These are phyloP conservation scores for Paulownia fortunei DNA, from an alignment of 257 asterid species.

Conservation along the genomic window DNA sequence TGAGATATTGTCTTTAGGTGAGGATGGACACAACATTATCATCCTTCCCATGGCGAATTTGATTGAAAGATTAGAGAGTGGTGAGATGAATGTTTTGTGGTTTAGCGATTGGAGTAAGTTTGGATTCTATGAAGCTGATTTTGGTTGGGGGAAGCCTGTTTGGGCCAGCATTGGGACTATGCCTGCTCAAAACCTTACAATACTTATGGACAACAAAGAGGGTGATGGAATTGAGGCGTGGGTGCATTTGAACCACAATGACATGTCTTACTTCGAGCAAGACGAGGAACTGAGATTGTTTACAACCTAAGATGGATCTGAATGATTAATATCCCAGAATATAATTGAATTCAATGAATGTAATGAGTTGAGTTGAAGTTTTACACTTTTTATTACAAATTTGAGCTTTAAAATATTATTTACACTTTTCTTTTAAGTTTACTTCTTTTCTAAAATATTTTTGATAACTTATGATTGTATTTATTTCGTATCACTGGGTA, in stretches of 20 bases:
- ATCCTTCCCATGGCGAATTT: neutral
- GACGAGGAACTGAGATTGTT: conserved; percentile 8
- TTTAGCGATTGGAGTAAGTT: conserved; percentile 39
- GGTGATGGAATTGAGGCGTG: conserved; percentile 44
- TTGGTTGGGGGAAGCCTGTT: conserved; percentile 41
- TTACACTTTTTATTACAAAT: no score
- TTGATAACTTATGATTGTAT: no score
- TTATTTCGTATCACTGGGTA: no score
- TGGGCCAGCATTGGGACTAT: conserved; percentile 9
- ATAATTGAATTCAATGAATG: no score
- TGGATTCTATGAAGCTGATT: conserved; percentile 39
- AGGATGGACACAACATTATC: no score
- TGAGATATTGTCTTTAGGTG: neutral
- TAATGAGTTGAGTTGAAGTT: no score
- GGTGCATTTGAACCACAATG: conserved; percentile 26
- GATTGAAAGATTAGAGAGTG: neutral
- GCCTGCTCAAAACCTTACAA: neutral
- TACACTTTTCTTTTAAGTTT: no score
- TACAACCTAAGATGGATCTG: neutral
- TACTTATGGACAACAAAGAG: conserved; percentile 2
- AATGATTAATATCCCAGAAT: no score
- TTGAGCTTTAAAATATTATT: no score
- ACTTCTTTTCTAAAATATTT: no score
- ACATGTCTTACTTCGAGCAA: conserved; percentile 30
- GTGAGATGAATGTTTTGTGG: no score